Conservation (phyloP, 2,329 filamentous ascomycete genomes). For the Neoscytalidium dimidiatum region DNA sequence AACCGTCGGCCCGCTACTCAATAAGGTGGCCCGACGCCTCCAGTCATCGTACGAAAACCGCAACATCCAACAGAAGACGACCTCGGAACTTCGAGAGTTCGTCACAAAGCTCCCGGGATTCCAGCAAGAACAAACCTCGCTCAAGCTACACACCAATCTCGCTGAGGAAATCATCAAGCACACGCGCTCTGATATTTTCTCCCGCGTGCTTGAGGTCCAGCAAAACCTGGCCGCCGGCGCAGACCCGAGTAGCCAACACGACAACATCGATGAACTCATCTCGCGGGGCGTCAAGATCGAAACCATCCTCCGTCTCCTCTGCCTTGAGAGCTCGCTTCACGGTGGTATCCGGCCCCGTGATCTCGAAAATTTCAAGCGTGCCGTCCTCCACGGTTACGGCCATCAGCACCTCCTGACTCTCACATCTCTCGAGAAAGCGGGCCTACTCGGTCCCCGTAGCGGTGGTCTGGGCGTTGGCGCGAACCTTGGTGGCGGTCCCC, state of each 20-base stretch:
- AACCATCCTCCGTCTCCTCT: slow-evolving; percentile 82
- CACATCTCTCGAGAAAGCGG: slow-evolving; percentile 83
- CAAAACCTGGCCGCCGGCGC: slow-evolving; percentile 91
- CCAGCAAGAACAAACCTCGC: slow-evolving; percentile 87
- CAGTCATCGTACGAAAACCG: slow-evolving; percentile 86
- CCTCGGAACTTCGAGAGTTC: slow-evolving; percentile 89
- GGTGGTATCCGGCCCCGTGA: slow-evolving; percentile 88
- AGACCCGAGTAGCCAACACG: slow-evolving; percentile 85
- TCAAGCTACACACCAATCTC: slow-evolving; percentile 89
- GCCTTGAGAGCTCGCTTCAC: slow-evolving; percentile 86
- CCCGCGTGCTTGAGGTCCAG: slow-evolving; percentile 85
- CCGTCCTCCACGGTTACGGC: slow-evolving; percentile 89
- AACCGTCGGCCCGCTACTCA: slow-evolving; percentile 84
- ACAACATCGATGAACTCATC: slow-evolving; percentile 92
- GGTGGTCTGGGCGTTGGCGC: slow-evolving; percentile 50
- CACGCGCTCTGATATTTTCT: slow-evolving; percentile 87
- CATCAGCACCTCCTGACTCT: slow-evolving; percentile 93
- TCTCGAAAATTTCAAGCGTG: slow-evolving; percentile 82
- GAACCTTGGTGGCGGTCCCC: slow-evolving; percentile 20
- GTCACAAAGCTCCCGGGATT: slow-evolving; percentile 91
- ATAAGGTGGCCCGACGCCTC: slow-evolving; percentile 85
- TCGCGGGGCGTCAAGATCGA: slow-evolving; percentile 78
- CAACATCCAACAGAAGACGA: slow-evolving; percentile 77
- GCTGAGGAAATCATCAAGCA: slow-evolving; percentile 95
- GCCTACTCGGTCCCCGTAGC: slow-evolving; percentile 69